Percentiles rank a stretch among this genome's conserved stretches.
phyloP scores from a whole-genome alignment of 257 asterid genomes.

The Nyctanthes arbortristis region DNA sequence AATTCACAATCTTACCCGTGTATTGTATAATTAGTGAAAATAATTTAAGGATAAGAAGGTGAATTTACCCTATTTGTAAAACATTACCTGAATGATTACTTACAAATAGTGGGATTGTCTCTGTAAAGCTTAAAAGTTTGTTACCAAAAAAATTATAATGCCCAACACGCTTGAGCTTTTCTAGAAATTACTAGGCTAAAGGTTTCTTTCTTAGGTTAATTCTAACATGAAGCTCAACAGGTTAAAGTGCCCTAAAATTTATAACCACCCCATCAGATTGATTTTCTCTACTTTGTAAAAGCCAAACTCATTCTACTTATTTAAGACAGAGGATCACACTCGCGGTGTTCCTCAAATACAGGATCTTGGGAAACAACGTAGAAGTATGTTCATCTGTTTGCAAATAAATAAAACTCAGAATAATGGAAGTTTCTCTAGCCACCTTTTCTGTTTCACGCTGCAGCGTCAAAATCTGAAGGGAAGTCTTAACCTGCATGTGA shows the following conservation, averaged over 20 bases:
- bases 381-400: neutral
- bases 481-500: constrained; percentile 76
- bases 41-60: no score
- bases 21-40: no score
- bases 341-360: neutral
- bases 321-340: neutral
- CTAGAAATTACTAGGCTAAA: neutral
- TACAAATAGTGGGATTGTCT: no score
- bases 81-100: no score
- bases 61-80: no score
- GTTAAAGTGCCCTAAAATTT: neutral
- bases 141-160: no score
- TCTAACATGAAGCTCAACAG: neutral
- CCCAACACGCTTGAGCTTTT: neutral
- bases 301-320: neutral
- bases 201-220: neutral
- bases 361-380: neutral
- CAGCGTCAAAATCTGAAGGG: constrained; percentile 87
- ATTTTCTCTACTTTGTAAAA: neutral
- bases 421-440: constrained; percentile 16
- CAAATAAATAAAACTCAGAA: constrained; percentile 16
- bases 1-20: no score
- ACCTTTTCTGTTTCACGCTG: constrained; percentile 85
- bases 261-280: neutral
- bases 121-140: constrained; percentile 7